Percentiles rank a stretch among this genome's conserved stretches.
Conservation (phyloP, 2,329 filamentous ascomycete species). For the Penicillium rolfsii region DNA sequence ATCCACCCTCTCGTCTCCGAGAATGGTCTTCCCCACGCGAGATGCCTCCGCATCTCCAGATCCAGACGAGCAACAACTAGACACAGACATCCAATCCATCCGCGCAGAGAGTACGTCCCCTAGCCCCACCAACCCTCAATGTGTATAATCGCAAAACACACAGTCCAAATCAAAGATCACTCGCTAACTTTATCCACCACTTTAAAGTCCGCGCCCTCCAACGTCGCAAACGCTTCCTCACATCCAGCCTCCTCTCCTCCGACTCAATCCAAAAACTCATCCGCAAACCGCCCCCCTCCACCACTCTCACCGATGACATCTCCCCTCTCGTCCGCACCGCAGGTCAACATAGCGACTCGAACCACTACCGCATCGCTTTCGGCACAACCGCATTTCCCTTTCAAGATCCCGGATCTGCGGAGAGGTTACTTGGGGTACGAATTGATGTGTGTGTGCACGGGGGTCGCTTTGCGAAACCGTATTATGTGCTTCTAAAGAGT, state of each 20-base stretch:
- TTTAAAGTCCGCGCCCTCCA: constrained; percentile 45
- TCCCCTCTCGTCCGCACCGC: constrained; percentile 39
- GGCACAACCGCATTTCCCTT: constrained; percentile 52
- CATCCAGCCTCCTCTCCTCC: constrained; percentile 49
- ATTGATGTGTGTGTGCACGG: constrained; percentile 47
- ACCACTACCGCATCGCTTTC: constrained; percentile 50
- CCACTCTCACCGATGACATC: constrained; percentile 30
- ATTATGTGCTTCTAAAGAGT: constrained; percentile 47
- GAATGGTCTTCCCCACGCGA: constrained; percentile 15
- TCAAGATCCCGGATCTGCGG: constrained; percentile 42
- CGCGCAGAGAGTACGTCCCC: constrained; percentile 44
- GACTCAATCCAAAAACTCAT: constrained; percentile 40
- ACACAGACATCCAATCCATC: constrained; percentile 47
- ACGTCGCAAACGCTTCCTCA: constrained; percentile 43
- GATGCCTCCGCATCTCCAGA: constrained; percentile 18
- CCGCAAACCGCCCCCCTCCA: constrained; percentile 20
- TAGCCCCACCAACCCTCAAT: neutral
- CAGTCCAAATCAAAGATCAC: neutral
- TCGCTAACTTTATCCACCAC: neutral
- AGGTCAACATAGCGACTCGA: constrained; percentile 40
- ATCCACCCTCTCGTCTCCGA: neutral
- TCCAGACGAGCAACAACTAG: constrained; percentile 37
- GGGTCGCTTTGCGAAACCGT: constrained; percentile 47
- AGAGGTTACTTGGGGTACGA: constrained; percentile 43
- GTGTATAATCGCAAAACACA: no score